Evolutionary conservation across 768 basidiomycete species (phyloP), one percentile per base, ranked within the genome.

Genomic region (Pulveroboletus sp.): DNA sequence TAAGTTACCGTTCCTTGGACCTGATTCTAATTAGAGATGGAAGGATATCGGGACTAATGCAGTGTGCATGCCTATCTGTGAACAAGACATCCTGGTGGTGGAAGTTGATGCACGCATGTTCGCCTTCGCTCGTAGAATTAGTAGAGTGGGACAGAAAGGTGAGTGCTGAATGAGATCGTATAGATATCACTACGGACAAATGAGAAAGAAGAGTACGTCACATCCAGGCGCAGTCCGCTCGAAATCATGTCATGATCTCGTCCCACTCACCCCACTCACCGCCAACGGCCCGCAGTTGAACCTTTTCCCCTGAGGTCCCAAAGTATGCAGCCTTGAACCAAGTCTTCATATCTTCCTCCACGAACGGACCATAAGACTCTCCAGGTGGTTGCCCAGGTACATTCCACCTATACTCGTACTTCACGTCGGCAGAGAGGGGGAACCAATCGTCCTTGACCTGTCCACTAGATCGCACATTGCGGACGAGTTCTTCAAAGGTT

Each of bases 301-400:
- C 82, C 61, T 90, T 87, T 62, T 88, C 89, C 13, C 90, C 93
- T 0, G 68, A 61, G 2, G 73, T 54, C 9, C 93, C 93, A 66
- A 95, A 95, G 63, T 92, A 95, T 4, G 79, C 73, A 1, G 89
- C 89, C 46, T 79, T 79, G 63, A 76, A 79, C 93, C 93, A 95
- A 4, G 77, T 75, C 45, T 77, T 76, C 78, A 95, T 81, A 54
- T 93, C 88, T 6, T 84, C 81, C 65, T 87, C 86, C 27, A 73
- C 71, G 62, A 87, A 95, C 8, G 92, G 92, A 2, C 93, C 93
- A 62, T 88, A 91, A 6, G 76, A 69, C 49, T 82, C 76, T 15
- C 70, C 76, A 11, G 69, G 73, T 71, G 24, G 73, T 69, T 42
- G 73, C 68, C 70, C 78, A 13, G 76, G 76, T 21, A 80, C 66